These are phyloP conservation scores for Euryodendron excelsum DNA, from an alignment of 148 eudicot species.

Conservation along the genomic window DNA sequence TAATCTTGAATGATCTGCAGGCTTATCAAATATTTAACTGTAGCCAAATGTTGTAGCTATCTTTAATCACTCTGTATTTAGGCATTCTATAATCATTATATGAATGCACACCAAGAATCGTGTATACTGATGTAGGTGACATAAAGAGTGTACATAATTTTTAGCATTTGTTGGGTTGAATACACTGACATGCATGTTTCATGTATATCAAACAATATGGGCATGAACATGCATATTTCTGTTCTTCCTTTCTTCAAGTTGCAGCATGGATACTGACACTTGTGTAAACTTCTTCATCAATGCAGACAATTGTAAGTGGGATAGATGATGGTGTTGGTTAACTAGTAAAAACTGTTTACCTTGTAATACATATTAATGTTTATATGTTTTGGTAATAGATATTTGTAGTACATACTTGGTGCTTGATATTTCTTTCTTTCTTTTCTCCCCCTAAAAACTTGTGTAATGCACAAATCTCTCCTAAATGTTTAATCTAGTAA, in stretches of 20 bases:
- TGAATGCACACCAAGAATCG: neutral
- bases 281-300: neutral
- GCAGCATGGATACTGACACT: conserved; percentile 10
- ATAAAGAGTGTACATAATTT: neutral
- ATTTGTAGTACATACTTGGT: neutral
- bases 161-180: neutral
- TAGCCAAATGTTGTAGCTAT: neutral
- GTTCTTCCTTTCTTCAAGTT: neutral
- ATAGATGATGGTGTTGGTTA: neutral
- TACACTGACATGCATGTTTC: neutral
- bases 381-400: neutral
- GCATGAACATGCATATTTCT: neutral
- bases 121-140: neutral
- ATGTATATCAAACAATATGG: neutral
- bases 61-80: neutral
- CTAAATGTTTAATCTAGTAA: too few species aligned
- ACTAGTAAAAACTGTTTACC: too few species aligned
- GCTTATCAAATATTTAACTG: neutral
- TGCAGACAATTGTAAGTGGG: neutral
- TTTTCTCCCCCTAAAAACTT: neutral
- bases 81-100: neutral
- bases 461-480: neutral
- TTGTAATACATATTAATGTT: neutral
- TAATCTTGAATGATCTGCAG: neutral
- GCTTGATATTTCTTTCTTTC: neutral